Percentiles rank a stretch among this genome's conserved stretches.
phyloP scores from a whole-genome alignment of 2,329 filamentous ascomycete genomes.

The Stemphylium beticola region DNA sequence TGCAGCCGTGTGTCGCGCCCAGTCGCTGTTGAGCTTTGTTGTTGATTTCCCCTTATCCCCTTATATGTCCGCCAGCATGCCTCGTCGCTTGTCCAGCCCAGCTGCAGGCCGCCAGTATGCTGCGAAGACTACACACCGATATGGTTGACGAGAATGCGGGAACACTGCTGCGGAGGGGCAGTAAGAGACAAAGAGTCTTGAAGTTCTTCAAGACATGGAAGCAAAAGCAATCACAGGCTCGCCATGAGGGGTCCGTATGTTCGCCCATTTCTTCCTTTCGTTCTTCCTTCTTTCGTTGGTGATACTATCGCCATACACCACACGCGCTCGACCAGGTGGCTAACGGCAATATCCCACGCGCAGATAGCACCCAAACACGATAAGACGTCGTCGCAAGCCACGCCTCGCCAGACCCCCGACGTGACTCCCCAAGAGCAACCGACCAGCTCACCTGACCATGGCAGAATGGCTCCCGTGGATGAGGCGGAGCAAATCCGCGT shows the following conservation, averaged over 20 bases:
- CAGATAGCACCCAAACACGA: slow-evolving; percentile 23
- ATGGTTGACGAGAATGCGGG: slow-evolving; percentile 24
- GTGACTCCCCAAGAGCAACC: slow-evolving; percentile 12
- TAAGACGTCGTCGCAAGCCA: slow-evolving; percentile 10
- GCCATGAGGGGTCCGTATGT: slow-evolving; percentile 28
- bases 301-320: too few species aligned
- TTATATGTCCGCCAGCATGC: slow-evolving; percentile 32
- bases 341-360: slow-evolving; percentile 22
- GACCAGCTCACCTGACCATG: slow-evolving; percentile 20
- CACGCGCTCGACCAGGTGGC: slow-evolving; percentile 1
- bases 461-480: slow-evolving; percentile 10
- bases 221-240: slow-evolving; percentile 26
- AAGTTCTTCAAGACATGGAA: slow-evolving; percentile 42
- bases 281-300: background rate
- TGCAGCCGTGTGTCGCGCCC: slow-evolving; percentile 17
- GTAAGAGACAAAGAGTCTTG: slow-evolving; percentile 39
- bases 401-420: slow-evolving; percentile 25
- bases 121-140: slow-evolving; percentile 36
- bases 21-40: slow-evolving; percentile 30
- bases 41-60: slow-evolving; percentile 22
- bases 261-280: slow-evolving; percentile 3
- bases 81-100: slow-evolving; percentile 13
- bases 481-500: slow-evolving; percentile 16
- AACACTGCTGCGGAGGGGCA: slow-evolving; percentile 34
- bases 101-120: slow-evolving; percentile 31